phyloP scores from a whole-genome alignment of 768 basidiomycete genomes.

The Cyclocybe cylindracea region DNA sequence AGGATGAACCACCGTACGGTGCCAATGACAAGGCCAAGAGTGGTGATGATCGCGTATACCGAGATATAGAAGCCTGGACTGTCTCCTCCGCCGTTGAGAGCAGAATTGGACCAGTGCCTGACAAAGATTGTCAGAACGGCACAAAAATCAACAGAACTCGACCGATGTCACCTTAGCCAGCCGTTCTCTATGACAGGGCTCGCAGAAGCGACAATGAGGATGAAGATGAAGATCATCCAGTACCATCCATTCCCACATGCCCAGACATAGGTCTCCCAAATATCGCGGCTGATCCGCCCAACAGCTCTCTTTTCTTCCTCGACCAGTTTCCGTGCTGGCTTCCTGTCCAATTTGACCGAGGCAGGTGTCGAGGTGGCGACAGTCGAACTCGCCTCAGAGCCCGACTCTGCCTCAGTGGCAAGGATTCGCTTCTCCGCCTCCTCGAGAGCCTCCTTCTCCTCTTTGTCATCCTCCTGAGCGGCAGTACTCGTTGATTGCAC shows the following conservation, averaged over 20 bases:
- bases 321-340: conserved; percentile 71
- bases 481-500: conserved; percentile 52
- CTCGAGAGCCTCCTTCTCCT: conserved; percentile 49
- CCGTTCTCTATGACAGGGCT: conserved; percentile 70
- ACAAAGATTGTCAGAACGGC: neutral
- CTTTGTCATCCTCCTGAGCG: conserved; percentile 59
- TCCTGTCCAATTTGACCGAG: conserved; percentile 30
- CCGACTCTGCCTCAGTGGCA: conserved; percentile 48
- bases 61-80: conserved; percentile 63
- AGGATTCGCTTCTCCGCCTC: conserved; percentile 33
- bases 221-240: conserved; percentile 53
- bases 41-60: conserved; percentile 61
- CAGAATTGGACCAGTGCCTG: conserved; percentile 60
- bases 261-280: conserved; percentile 49
- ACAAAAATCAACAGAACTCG: neutral
- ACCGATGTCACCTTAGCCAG: conserved; percentile 52
- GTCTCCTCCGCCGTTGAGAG: conserved; percentile 38
- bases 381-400: conserved; percentile 35
- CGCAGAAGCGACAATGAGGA: conserved; percentile 54
- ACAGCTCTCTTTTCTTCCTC: conserved; percentile 78
- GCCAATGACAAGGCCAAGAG: conserved; percentile 46
- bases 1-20: conserved; percentile 72
- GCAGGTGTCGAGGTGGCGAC: conserved; percentile 34
- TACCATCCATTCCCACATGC: conserved; percentile 45
- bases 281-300: conserved; percentile 61